Evolutionary conservation across 202 grass and related monocot species (phyloP), one percentile per base, ranked within the genome.

Genomic region (Alloteropsis angusta): DNA sequence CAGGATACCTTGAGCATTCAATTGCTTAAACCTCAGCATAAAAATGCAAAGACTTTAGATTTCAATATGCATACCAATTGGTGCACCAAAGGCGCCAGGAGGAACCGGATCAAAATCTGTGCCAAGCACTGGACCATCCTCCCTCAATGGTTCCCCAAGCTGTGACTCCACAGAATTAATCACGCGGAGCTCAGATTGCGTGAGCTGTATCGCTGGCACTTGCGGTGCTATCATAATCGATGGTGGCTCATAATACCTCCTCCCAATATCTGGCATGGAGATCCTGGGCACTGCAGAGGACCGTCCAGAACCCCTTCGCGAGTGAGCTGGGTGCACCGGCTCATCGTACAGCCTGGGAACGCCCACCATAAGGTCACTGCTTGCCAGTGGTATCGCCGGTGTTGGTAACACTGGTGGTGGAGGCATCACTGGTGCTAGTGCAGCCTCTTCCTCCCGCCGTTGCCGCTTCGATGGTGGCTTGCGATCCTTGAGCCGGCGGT

Each of bases 71-170:
- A 45, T 96, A 99, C 96, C 96, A 67, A 99, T 87, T n/a, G 96
- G 96, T 79, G 90, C 96, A 58, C 92, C 96, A 84, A 99, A 99
- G 34, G 96, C 88, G 11, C 96, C 96, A 82, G 96, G 96, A 73
- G 96, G 96, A 81, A 99, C 80, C 5, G 86, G 90, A 61, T 99
- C 96, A 65, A 99, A 99, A 26, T 91, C 88, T 23, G 78, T 74
- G 5, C 96, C 96, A 28, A 99, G 96, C 35, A 95, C 75, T 4
- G 96, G 96, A 18, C 96, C 96, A 36, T 99, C 92, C 50, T 90
- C 89, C 80, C 96, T 95, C 78, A 99, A 46, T 0, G 90, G 75
- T 72, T 88, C 87, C 26, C 92, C 96, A 5, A 99, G 90, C 86
- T 93, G 89, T 6, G 90, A 80, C 74, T 96, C 96, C 4, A 99